Conservation (phyloP, 2,329 filamentous ascomycete genomes). For the Penicillium vulpinum region DNA sequence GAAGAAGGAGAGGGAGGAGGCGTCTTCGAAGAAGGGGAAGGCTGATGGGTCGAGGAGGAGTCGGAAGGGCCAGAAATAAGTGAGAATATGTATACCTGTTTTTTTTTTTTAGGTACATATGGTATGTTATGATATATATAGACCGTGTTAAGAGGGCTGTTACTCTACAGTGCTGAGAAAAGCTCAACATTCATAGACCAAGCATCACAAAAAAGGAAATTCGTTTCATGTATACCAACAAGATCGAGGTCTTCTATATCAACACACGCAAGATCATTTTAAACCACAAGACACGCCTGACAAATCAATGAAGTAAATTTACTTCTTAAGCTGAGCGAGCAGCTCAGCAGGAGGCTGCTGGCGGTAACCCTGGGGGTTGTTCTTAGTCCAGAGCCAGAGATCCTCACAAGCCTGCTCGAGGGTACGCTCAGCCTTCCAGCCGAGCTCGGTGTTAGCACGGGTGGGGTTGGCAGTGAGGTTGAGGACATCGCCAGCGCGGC, state of each 20-base stretch:
- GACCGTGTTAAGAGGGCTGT: not conserved
- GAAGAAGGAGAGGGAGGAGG: constrained; percentile 42
- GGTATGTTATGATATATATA: constrained; percentile 6
- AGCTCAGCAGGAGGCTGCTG: constrained; percentile 86
- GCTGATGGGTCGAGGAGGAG: constrained; percentile 43
- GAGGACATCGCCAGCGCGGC: constrained; percentile 85
- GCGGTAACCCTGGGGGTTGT: constrained; percentile 93
- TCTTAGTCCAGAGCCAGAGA: constrained; percentile 94
- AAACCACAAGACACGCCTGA: not conserved
- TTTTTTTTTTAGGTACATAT: not conserved
- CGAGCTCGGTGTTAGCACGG: constrained; percentile 82
- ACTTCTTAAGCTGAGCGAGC: constrained; percentile 56
- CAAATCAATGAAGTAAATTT: constrained; percentile 16
- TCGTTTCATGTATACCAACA: constrained; percentile 34
- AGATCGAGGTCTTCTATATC: constrained; percentile 16
- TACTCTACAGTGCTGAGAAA: not conserved
- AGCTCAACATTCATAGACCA: constrained; percentile 2
- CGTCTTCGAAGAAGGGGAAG: constrained; percentile 29
- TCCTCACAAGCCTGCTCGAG: constrained; percentile 93
- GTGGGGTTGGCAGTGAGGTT: constrained; percentile 90
- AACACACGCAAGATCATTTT: constrained; percentile 8
- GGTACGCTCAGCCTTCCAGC: constrained; percentile 87
- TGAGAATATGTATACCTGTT: constrained; percentile 6
- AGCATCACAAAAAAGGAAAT: constrained; percentile 34
- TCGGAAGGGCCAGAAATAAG: constrained; percentile 34